Evolutionary conservation across 768 basidiomycete genomes (phyloP).

Genomic region (Hypholoma sublateritium): DNA sequence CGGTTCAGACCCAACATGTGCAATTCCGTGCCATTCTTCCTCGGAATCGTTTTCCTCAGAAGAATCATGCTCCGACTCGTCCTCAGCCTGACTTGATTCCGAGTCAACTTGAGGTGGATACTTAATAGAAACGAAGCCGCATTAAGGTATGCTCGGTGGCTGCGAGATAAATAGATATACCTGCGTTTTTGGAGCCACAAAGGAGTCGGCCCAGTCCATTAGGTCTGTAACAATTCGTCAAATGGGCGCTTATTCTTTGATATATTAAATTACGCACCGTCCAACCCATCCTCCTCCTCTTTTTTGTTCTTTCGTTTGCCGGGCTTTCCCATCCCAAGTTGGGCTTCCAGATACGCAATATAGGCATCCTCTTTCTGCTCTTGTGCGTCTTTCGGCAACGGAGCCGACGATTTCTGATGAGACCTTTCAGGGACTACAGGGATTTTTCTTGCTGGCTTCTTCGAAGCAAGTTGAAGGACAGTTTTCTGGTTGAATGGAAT

Average conservation of each 20-base stretch:
- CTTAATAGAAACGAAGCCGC: neutral
- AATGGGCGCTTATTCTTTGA: neutral
- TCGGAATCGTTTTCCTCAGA: constrained; percentile 24
- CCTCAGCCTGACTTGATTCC: neutral
- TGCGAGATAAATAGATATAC: constrained; percentile 3
- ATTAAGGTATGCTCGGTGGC: neutral
- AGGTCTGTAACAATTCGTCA: constrained; percentile 39
- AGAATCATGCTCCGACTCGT: constrained; percentile 10
- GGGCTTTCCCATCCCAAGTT: constrained; percentile 57
- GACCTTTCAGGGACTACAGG: neutral
- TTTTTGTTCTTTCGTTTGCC: constrained; percentile 44
- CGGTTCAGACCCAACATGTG: constrained; percentile 1
- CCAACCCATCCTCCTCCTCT: constrained; percentile 76
- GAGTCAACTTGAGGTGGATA: neutral
- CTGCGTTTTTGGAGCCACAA: constrained; percentile 20
- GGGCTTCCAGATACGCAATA: constrained; percentile 80
- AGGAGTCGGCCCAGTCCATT: constrained; percentile 48
- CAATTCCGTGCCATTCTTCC: constrained; percentile 37
- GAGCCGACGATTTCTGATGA: neutral
- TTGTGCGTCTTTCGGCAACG: neutral
- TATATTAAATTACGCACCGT: constrained; percentile 50
- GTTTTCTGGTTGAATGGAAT: neutral
- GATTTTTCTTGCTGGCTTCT: neutral
- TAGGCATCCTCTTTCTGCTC: constrained; percentile 80
- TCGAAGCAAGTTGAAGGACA: neutral